These are phyloP conservation scores for Cylindrotheca fusiformis DNA, from an alignment of 108 stramenopile species.

Conservation along the genomic window DNA sequence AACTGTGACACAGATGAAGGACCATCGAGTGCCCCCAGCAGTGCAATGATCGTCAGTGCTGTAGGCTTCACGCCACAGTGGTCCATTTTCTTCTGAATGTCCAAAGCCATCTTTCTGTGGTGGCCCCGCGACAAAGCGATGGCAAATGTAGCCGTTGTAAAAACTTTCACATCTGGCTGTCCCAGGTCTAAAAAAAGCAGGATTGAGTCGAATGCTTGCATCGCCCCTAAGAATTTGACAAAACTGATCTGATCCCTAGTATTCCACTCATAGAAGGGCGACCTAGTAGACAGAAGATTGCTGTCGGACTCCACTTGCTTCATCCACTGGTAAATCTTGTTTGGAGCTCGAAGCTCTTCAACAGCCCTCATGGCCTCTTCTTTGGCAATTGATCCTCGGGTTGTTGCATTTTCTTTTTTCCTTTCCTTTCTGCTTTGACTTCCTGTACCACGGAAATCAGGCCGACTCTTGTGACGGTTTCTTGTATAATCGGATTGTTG, in stretches of 20 bases:
- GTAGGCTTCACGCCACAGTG: conserved; percentile 23
- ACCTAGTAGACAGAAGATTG: background rate
- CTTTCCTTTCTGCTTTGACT: conserved; percentile 1
- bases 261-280: conserved; percentile 8
- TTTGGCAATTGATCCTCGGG: conserved; percentile 1
- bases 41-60: conserved; percentile 23
- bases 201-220: conserved; percentile 20
- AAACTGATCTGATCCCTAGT: conserved; percentile 19
- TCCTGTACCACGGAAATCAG: too few relatives aligned
- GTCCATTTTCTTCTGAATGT: conserved; percentile 23
- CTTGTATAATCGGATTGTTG: too few relatives aligned
- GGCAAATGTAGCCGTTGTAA: conserved; percentile 23
- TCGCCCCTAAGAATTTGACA: conserved; percentile 15
- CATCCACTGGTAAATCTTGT: conserved; percentile 6
- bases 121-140: conserved; percentile 1
- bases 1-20: background rate
- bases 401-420: background rate
- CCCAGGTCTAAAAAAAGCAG: conserved; percentile 17
- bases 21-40: conserved; percentile 20
- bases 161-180: conserved; percentile 15
- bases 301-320: background rate
- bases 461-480: too few relatives aligned
- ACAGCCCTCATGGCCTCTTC: background rate
- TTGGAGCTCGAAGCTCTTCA: background rate
- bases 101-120: background rate